Evolutionary conservation across 2,329 filamentous ascomycete species (phyloP).

Genomic region (Exutisphaerella laricina): DNA sequence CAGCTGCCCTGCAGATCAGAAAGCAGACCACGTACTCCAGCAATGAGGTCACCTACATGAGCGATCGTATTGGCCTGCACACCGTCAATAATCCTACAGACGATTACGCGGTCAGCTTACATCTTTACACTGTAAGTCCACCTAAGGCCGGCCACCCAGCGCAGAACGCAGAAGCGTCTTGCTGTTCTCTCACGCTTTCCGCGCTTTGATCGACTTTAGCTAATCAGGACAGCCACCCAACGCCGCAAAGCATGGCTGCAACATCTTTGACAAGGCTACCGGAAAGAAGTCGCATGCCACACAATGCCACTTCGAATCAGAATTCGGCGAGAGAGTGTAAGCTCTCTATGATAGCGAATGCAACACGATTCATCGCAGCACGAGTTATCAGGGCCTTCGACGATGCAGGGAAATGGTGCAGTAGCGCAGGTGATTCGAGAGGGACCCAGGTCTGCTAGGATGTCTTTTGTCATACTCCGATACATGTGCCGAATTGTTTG

Average conservation of each 20-base stretch:
- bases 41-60: slow-evolving; percentile 83
- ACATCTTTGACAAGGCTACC: slow-evolving; percentile 72
- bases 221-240: slow-evolving; percentile 65
- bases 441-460: too few relatives aligned
- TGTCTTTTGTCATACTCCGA: too few relatives aligned
- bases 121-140: slow-evolving; percentile 50
- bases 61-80: slow-evolving; percentile 80
- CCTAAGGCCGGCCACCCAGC: too few relatives aligned
- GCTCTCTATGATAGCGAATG: neutral
- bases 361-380: too few relatives aligned
- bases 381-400: too few relatives aligned
- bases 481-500: too few relatives aligned
- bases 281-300: slow-evolving; percentile 66
- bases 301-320: slow-evolving; percentile 68
- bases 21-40: slow-evolving; percentile 58
- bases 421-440: too few relatives aligned
- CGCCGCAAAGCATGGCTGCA: slow-evolving; percentile 73
- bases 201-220: neutral
- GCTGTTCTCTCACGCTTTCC: too few relatives aligned
- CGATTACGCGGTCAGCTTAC: slow-evolving; percentile 76
- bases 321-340: slow-evolving; percentile 36
- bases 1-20: slow-evolving; percentile 32
- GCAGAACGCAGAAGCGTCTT: too few relatives aligned
- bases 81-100: slow-evolving; percentile 70
- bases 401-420: too few relatives aligned